Percentiles rank a stretch among this genome's conserved stretches.
phyloP scores from a whole-genome alignment of 2,329 filamentous ascomycete species.

The Aspergillus tamarii region DNA sequence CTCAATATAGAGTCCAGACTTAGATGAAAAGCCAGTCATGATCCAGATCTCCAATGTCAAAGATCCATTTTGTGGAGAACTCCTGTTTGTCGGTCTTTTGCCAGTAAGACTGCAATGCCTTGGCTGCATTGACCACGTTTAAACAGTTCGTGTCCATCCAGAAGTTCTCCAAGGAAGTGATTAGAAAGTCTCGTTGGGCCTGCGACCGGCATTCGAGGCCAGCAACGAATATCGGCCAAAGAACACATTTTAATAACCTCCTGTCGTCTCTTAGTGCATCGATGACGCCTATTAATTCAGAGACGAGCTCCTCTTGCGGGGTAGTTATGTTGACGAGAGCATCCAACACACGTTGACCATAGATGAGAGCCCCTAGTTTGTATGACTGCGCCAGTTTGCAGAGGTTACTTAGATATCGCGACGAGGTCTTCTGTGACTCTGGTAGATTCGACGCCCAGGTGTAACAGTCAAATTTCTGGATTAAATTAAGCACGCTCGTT shows the following conservation, averaged over 20 bases:
- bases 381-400: slow-evolving; percentile 33
- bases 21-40: slow-evolving; percentile 38
- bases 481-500: background rate
- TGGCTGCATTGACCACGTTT: slow-evolving; percentile 37
- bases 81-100: slow-evolving; percentile 13
- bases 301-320: slow-evolving; percentile 24
- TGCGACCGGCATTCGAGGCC: slow-evolving; percentile 33
- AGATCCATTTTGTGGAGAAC: slow-evolving; percentile 31
- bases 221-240: slow-evolving; percentile 40
- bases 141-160: slow-evolving; percentile 37
- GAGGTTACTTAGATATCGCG: slow-evolving; percentile 25
- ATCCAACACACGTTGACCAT: slow-evolving; percentile 36
- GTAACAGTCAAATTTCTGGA: slow-evolving; percentile 22
- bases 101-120: slow-evolving; percentile 34
- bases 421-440: slow-evolving; percentile 14
- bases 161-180: slow-evolving; percentile 30
- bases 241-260: slow-evolving; percentile 36
- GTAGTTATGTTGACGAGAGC: slow-evolving; percentile 20
- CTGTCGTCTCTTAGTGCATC: slow-evolving; percentile 27
- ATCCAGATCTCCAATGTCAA: slow-evolving; percentile 31
- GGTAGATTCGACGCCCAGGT: slow-evolving; percentile 29
- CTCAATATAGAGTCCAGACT: background rate
- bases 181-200: slow-evolving; percentile 28
- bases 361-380: slow-evolving; percentile 33
- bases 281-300: slow-evolving; percentile 30